Percentiles rank a stretch among this genome's conserved stretches.
These are phyloP conservation scores for Trebouxiophyceae sp. DNA, from an alignment of 163 green algal genomes.

Conservation along the genomic window DNA sequence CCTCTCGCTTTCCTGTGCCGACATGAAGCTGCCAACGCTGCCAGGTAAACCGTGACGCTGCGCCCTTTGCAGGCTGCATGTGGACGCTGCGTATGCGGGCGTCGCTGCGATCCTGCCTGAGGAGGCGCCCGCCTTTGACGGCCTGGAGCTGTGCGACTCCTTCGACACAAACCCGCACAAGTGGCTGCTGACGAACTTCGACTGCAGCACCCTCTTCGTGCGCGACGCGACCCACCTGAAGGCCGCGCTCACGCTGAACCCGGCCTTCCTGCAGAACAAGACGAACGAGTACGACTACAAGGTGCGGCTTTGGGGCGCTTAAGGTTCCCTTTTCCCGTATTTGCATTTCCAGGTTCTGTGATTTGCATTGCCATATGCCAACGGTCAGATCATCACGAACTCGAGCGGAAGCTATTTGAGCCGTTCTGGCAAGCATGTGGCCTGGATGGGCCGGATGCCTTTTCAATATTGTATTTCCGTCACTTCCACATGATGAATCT, in stretches of 20 bases:
- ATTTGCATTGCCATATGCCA: too few relatives aligned
- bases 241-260: slow-evolving; percentile 60
- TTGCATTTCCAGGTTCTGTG: neutral
- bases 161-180: slow-evolving; percentile 81
- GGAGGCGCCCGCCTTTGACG: slow-evolving; percentile 36
- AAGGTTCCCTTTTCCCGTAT: neutral
- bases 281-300: slow-evolving; percentile 59
- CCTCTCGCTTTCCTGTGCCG: too few relatives aligned
- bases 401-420: too few relatives aligned
- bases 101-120: slow-evolving; percentile 55
- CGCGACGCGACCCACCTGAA: slow-evolving; percentile 44
- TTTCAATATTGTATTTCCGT: too few relatives aligned
- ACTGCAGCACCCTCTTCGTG: slow-evolving; percentile 73
- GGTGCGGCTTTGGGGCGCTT: slow-evolving; percentile 5
- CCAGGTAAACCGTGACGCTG: too few relatives aligned
- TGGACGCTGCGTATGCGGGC: slow-evolving; percentile 80
- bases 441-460: too few relatives aligned
- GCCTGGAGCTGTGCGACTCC: slow-evolving; percentile 49
- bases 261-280: slow-evolving; percentile 54
- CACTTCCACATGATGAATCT: too few relatives aligned
- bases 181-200: slow-evolving; percentile 69
- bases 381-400: too few relatives aligned
- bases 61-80: slow-evolving; percentile 64
- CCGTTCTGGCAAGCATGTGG: too few relatives aligned
- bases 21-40: too few relatives aligned